Percentiles rank a stretch among this genome's conserved stretches.
Conservation (phyloP, 805 yeast genomes). For the Lachancea lanzarotensis region DNA sequence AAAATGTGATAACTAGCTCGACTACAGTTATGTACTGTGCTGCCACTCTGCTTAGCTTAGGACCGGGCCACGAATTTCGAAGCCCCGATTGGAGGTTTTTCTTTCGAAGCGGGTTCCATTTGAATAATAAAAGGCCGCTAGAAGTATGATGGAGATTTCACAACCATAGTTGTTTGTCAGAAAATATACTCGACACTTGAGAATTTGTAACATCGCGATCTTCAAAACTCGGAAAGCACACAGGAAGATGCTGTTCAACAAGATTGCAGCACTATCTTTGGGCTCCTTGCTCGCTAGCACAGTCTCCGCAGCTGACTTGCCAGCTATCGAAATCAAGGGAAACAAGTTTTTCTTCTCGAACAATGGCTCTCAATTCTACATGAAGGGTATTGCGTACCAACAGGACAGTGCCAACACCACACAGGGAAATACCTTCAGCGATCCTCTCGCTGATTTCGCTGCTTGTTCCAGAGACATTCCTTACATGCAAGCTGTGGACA, state of each 20-base stretch:
- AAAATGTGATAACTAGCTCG: background rate
- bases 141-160: background rate
- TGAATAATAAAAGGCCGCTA: constrained; percentile 1
- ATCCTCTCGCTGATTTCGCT: constrained; percentile 60
- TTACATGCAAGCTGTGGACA: constrained; percentile 51
- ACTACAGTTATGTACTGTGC: background rate
- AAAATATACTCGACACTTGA: too few relatives aligned
- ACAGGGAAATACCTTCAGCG: constrained; percentile 43
- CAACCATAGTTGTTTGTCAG: too few relatives aligned
- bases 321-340: constrained; percentile 66
- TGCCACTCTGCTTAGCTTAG: background rate
- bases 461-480: constrained; percentile 71
- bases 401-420: constrained; percentile 51
- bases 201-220: background rate
- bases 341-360: constrained; percentile 71
- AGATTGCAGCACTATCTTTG: constrained; percentile 32
- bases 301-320: constrained; percentile 41
- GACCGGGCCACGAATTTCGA: constrained; percentile 1
- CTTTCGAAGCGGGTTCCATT: background rate
- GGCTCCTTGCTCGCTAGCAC: constrained; percentile 24
- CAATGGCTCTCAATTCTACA: constrained; percentile 73
- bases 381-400: constrained; percentile 78
- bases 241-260: constrained; percentile 30
- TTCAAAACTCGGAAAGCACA: background rate
- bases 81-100: constrained; percentile 3